Evolutionary conservation across 2,329 filamentous ascomycete genomes (phyloP).

Genomic region (Dendryphion nanum): DNA sequence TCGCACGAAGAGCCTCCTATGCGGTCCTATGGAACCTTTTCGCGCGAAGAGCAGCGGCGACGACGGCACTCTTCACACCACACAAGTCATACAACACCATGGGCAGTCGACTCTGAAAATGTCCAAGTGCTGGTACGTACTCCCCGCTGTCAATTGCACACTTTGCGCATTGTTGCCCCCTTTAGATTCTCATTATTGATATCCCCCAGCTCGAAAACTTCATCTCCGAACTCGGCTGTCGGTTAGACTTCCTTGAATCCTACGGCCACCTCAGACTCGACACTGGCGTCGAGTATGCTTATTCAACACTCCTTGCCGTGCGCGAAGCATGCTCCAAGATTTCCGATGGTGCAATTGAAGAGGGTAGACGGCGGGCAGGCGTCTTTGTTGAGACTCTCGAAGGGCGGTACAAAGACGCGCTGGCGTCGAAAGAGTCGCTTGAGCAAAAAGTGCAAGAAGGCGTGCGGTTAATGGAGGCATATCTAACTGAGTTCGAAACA

Average conservation of each 20-base stretch:
- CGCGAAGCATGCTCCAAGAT: conserved; percentile 85
- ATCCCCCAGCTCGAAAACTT: conserved; percentile 68
- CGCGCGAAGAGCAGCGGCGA: conserved; percentile 32
- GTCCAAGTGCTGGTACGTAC: conserved; percentile 42
- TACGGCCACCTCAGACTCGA: conserved; percentile 85
- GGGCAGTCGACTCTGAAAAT: conserved; percentile 48
- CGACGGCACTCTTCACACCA: conserved; percentile 50
- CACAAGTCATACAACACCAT: conserved; percentile 40
- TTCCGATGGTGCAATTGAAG: conserved; percentile 85
- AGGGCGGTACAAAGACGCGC: conserved; percentile 77
- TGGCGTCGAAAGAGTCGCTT: conserved; percentile 80
- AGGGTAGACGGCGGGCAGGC: conserved; percentile 77
- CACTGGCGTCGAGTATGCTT: conserved; percentile 78
- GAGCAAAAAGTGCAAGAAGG: conserved; percentile 90
- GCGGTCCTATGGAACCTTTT: conserved; percentile 35
- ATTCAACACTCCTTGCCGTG: conserved; percentile 81
- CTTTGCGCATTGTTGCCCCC: conserved; percentile 4
- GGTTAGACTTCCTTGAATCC: conserved; percentile 83
- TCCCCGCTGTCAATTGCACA: conserved; percentile 1
- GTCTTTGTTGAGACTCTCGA: conserved; percentile 94
- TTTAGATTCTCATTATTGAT: not conserved
- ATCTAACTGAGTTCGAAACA: conserved; percentile 81
- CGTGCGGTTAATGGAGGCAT: conserved; percentile 79
- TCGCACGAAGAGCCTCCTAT: conserved; percentile 46
- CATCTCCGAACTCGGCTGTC: conserved; percentile 79